These are phyloP conservation scores for Nemania sp. DNA, from an alignment of 2,329 filamentous ascomycete species.

Conservation along the genomic window DNA sequence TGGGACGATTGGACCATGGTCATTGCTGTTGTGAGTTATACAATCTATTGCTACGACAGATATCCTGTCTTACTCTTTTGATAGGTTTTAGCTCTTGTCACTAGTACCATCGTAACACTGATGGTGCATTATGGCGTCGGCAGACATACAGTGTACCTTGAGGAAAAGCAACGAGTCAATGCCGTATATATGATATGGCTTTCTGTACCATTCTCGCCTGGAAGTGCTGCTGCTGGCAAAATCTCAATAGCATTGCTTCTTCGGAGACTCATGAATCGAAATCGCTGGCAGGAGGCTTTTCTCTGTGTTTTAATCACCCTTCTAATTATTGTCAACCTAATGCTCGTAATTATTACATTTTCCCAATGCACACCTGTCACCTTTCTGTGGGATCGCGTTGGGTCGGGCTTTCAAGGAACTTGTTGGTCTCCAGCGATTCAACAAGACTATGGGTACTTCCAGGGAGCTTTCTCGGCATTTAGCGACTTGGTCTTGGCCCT, in stretches of 20 bases:
- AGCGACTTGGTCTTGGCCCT: neutral
- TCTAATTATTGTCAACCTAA: neutral
- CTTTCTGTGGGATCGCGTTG: neutral
- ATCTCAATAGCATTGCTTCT: neutral
- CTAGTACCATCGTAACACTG: neutral
- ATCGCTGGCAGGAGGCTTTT: neutral
- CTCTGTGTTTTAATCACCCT: neutral
- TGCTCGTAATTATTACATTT: neutral
- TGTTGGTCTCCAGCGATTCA: neutral
- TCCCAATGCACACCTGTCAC: neutral
- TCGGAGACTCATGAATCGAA: neutral
- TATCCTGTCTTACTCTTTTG: neutral
- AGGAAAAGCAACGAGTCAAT: neutral
- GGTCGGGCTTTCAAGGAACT: neutral
- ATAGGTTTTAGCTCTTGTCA: neutral
- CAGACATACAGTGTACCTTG: neutral
- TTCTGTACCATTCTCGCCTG: neutral
- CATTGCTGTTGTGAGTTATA: neutral
- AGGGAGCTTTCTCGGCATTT: neutral
- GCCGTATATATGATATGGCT: neutral
- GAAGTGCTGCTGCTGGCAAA: neutral
- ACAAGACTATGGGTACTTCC: neutral
- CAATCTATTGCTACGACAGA: neutral
- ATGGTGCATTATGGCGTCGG: constrained; percentile 4
- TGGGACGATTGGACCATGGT: constrained; percentile 7